These are phyloP conservation scores for Deuterostichococcus epilithicus DNA, from an alignment of 139 green algal genomes.

Conservation along the genomic window DNA sequence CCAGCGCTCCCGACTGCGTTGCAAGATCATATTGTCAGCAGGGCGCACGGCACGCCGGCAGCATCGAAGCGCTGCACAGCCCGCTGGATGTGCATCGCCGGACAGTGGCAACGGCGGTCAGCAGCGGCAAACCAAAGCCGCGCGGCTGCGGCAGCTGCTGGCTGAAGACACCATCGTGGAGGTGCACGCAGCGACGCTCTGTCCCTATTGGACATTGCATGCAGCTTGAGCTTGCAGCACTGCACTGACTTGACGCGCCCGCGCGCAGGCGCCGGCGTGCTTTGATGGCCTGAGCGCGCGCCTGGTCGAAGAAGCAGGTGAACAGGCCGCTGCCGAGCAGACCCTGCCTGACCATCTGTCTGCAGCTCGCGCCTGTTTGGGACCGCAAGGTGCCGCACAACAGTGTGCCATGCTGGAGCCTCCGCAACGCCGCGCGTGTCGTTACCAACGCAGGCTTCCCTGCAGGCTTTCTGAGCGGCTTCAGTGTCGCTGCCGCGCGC, in stretches of 20 bases:
- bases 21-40: no score
- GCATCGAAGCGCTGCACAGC: no score
- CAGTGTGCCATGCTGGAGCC: not conserved
- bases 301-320: conserved; percentile 73
- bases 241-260: not conserved
- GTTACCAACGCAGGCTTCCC: conserved; percentile 73
- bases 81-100: no score
- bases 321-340: not conserved
- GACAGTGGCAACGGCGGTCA: no score
- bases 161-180: not conserved
- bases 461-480: conserved; percentile 86
- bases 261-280: conserved; percentile 66
- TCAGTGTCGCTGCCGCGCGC: conserved; percentile 66
- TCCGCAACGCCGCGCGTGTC: no score
- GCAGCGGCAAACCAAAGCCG: no score
- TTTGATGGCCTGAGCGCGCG: conserved; percentile 75
- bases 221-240: no score
- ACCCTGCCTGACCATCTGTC: not conserved
- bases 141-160: not conserved
- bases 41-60: no score
- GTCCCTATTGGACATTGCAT: no score
- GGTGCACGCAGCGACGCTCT: no score
- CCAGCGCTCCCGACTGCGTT: no score
- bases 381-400: not conserved
- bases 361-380: not conserved